Conservation (phyloP, 2,329 filamentous ascomycete genomes). For the Aspergillus candidus region DNA sequence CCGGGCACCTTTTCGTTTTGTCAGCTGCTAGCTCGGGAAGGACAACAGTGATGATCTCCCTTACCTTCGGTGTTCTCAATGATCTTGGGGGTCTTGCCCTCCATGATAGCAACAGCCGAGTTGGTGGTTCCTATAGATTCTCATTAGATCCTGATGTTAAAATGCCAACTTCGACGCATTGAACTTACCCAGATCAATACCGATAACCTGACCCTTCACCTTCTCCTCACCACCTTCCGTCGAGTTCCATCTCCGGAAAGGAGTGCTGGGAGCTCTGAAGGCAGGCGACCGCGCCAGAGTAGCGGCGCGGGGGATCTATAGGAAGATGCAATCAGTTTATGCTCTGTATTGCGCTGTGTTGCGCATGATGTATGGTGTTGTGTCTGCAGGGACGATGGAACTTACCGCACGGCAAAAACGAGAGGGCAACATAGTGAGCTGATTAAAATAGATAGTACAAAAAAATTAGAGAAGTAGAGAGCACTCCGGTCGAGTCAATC, state of each 20-base stretch:
- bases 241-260: conserved; percentile 56
- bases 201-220: conserved; percentile 92
- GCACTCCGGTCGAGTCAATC: conserved; percentile 31
- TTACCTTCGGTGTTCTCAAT: conserved; percentile 96
- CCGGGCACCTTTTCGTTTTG: conserved; percentile 58
- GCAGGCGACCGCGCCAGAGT: conserved; percentile 62
- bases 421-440: conserved; percentile 62
- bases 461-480: conserved; percentile 24
- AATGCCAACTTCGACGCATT: neutral
- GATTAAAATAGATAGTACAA: conserved; percentile 32
- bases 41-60: conserved; percentile 19
- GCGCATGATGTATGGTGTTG: neutral
- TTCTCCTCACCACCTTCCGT: conserved; percentile 60
- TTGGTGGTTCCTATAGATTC: conserved; percentile 69
- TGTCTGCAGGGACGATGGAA: conserved; percentile 20
- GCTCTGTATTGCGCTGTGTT: conserved; percentile 12
- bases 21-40: conserved; percentile 10
- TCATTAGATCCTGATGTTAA: conserved; percentile 11
- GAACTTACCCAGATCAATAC: conserved; percentile 85
- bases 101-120: conserved; percentile 95
- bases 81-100: conserved; percentile 90
- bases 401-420: conserved; percentile 70
- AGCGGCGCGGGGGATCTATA: conserved; percentile 71
- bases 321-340: conserved; percentile 14
- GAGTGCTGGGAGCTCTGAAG: conserved; percentile 64